A percentile compares a stretch with the other conserved stretches of the same genome.
phyloP scores from a whole-genome alignment of 2,329 filamentous ascomycete species.

The Stagonosporopsis chrysanthemi region DNA sequence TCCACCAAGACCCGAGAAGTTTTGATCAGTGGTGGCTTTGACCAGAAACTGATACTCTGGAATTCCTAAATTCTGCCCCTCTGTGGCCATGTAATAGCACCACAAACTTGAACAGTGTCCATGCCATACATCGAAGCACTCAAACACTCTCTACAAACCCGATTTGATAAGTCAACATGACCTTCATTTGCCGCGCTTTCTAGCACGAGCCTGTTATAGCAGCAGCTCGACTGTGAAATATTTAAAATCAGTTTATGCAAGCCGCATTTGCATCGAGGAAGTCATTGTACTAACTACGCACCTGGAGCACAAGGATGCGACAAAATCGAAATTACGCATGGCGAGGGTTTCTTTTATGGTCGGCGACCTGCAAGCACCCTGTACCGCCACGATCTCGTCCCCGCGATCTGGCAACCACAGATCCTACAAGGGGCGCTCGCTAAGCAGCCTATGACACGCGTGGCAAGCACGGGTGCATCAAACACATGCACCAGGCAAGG shows the following conservation, averaged over 20 bases:
- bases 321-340: constrained; percentile 5
- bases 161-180: background rate
- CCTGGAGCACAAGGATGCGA: background rate
- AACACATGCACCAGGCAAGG: constrained; percentile 14
- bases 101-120: background rate
- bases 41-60: constrained; percentile 68
- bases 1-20: constrained; percentile 55
- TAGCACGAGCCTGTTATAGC: background rate
- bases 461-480: constrained; percentile 9
- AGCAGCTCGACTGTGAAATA: background rate
- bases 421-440: constrained; percentile 16
- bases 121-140: too few species aligned
- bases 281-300: background rate
- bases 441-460: constrained; percentile 23
- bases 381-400: constrained; percentile 22
- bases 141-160: too few species aligned
- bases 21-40: constrained; percentile 70
- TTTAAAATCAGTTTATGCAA: background rate
- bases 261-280: background rate
- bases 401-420: constrained; percentile 24
- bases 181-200: background rate
- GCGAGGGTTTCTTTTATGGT: constrained; percentile 18
- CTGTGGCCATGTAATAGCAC: background rate
- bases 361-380: constrained; percentile 17
- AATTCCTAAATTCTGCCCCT: constrained; percentile 1